Base-by-base conservation (phyloP, 2,329 filamentous ascomycete species). In the Cladophialophora exuberans region DNA sequence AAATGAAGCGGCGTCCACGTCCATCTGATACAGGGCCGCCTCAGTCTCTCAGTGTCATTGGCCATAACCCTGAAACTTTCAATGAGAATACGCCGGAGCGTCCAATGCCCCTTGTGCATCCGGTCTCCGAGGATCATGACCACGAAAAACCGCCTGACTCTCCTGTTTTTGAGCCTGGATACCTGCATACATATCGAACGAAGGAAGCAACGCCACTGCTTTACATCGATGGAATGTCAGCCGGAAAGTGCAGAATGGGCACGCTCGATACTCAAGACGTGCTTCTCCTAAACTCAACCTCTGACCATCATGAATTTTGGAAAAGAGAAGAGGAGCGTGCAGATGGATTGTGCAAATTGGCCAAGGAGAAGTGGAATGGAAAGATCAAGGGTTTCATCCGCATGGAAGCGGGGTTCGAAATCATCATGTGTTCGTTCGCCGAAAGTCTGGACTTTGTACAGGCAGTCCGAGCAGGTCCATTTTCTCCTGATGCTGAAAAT, bases 201-300 rank as follows among this genome's bases (percentile, higher is more conserved):
- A 79, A 72, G 1, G 77, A 81, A 11, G 73, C 80, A 3, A 72
- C 89, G 1, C 78, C 79, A 9, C 73, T 89, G 2, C 71, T 90
- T 2, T 88, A 89, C 64, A 67, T 90, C 13, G 88, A 90, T 65
- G 87, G 87, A 3, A 84, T 86, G 75, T 81, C 82, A 2, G 87
- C 85, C 0, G 87, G 78, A 1, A 90, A 90, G 62, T 82, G 81
- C 0, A 45, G 65, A 1, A 82, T 84, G 65, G 87, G 87, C 3
- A 88, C 86, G 0, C 74, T 89, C 2, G 87, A 90, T 64, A 78
- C 82, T 0, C 85, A 89, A 63, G 86, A 90, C 63, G 66, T 78
- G 1, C 65, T 90, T 0, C 74, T 90, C 1, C 74, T 80, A 6
- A 76, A 77, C 50, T 43, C 66, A 23, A 66, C 65, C 4, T 42